Conservation (phyloP, 2,329 filamentous ascomycete species). For the Phialocephala sp. region DNA sequence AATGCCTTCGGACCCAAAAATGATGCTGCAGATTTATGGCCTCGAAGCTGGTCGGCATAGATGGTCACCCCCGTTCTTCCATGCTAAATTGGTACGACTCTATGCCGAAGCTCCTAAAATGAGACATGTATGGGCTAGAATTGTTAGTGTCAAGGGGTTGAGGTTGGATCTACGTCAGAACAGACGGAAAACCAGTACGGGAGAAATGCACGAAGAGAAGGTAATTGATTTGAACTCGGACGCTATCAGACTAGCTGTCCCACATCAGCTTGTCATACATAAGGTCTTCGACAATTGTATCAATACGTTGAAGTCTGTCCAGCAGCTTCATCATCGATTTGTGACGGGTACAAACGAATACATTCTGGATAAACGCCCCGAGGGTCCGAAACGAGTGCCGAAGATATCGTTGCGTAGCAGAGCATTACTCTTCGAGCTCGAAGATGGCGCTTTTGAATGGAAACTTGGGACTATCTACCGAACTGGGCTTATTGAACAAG, state of each 20-base stretch:
- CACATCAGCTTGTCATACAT: slow-evolving; percentile 88
- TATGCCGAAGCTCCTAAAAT: slow-evolving; percentile 89
- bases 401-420: slow-evolving; percentile 83
- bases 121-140: slow-evolving; percentile 81
- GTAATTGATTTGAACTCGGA: slow-evolving; percentile 86
- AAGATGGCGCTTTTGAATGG: slow-evolving; percentile 97
- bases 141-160: slow-evolving; percentile 82
- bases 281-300: slow-evolving; percentile 92
- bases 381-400: slow-evolving; percentile 84
- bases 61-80: slow-evolving; percentile 83
- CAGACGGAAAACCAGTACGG: slow-evolving; percentile 67
- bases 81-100: slow-evolving; percentile 78
- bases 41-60: slow-evolving; percentile 84
- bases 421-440: slow-evolving; percentile 86
- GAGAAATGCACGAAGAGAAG: slow-evolving; percentile 71
- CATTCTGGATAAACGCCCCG: slow-evolving; percentile 82
- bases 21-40: slow-evolving; percentile 89
- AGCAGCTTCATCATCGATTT: slow-evolving; percentile 94
- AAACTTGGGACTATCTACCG: slow-evolving; percentile 95
- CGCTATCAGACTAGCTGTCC: slow-evolving; percentile 84
- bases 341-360: slow-evolving; percentile 87
- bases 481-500: slow-evolving; percentile 85
- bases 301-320: slow-evolving; percentile 83
- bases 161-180: slow-evolving; percentile 82
- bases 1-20: slow-evolving; percentile 85